phyloP scores from a whole-genome alignment of 345 rosid genomes.

The Salix udensis region DNA sequence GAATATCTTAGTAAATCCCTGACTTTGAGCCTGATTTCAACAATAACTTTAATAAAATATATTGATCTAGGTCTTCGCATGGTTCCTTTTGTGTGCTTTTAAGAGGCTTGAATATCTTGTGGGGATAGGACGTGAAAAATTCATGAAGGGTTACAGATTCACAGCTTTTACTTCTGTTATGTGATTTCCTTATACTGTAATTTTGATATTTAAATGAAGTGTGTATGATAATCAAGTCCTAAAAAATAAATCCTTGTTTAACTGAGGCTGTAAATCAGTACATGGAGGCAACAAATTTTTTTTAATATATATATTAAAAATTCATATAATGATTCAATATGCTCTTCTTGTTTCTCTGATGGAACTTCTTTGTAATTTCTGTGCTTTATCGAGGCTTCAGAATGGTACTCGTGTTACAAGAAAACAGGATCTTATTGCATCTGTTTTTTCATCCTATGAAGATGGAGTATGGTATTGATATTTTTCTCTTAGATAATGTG shows the following conservation, averaged over 20 bases:
- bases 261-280: too few species aligned
- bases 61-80: not conserved
- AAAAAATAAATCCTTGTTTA: not conserved
- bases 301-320: not conserved
- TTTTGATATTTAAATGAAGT: not conserved
- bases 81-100: not conserved
- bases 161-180: not conserved
- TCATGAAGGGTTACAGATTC: not conserved
- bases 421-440: conserved; percentile 60
- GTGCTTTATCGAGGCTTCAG: conserved; percentile 33
- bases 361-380: not conserved
- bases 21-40: too few species aligned
- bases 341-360: conserved; percentile 16
- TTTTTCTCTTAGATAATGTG: not conserved
- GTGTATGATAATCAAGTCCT: not conserved
- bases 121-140: not conserved
- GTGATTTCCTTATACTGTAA: not conserved
- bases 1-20: too few species aligned
- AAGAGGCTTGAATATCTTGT: not conserved
- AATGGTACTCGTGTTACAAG: conserved; percentile 43
- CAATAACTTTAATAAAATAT: not conserved
- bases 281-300: not conserved
- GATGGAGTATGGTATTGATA: conserved; percentile 50
- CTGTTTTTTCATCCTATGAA: conserved; percentile 48
- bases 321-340: conserved; percentile 6